Evolutionary conservation across 2,329 filamentous ascomycete species (phyloP).

Genomic region (Myriosclerotinia scirpicola): DNA sequence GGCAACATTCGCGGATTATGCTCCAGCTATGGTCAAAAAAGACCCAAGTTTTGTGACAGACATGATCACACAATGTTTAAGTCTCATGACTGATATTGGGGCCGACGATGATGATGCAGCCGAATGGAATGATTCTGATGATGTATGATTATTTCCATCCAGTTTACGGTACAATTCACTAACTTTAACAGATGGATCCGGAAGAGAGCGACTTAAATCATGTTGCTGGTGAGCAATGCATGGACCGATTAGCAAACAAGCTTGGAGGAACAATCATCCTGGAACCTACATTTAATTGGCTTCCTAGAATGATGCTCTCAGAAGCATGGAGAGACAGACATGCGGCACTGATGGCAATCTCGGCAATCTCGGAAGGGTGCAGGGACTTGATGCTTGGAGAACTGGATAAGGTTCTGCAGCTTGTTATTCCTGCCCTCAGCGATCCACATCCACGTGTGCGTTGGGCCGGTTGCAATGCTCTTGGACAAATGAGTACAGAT

Average conservation of each 20-base stretch:
- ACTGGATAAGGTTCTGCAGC: slow-evolving; percentile 86
- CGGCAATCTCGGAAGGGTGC: slow-evolving; percentile 96
- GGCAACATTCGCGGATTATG: slow-evolving; percentile 96
- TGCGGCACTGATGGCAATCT: slow-evolving; percentile 97
- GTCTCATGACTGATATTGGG: slow-evolving; percentile 96
- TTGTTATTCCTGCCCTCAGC: slow-evolving; percentile 88
- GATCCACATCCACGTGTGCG: slow-evolving; percentile 91
- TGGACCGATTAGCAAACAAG: slow-evolving; percentile 97
- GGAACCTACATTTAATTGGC: slow-evolving; percentile 92
- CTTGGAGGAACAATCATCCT: slow-evolving; percentile 92
- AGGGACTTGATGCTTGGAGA: slow-evolving; percentile 94
- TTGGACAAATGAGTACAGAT: slow-evolving; percentile 99
- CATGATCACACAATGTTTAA: slow-evolving; percentile 98
- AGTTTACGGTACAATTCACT: slow-evolving; percentile 36
- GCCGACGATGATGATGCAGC: slow-evolving; percentile 90
- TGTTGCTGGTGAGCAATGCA: slow-evolving; percentile 95
- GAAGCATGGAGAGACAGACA: slow-evolving; percentile 93
- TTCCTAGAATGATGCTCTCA: slow-evolving; percentile 96
- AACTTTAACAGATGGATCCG: slow-evolving; percentile 67
- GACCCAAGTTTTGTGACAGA: slow-evolving; percentile 88
- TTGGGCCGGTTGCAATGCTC: slow-evolving; percentile 95
- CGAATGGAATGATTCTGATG: slow-evolving; percentile 91
- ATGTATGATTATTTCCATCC: slow-evolving; percentile 52
- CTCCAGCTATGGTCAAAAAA: slow-evolving; percentile 91
- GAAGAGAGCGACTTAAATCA: slow-evolving; percentile 98